Evolutionary conservation across 768 basidiomycete genomes (phyloP), one percentile per base, ranked within the genome.

Genomic region (Mycena rosella): DNA sequence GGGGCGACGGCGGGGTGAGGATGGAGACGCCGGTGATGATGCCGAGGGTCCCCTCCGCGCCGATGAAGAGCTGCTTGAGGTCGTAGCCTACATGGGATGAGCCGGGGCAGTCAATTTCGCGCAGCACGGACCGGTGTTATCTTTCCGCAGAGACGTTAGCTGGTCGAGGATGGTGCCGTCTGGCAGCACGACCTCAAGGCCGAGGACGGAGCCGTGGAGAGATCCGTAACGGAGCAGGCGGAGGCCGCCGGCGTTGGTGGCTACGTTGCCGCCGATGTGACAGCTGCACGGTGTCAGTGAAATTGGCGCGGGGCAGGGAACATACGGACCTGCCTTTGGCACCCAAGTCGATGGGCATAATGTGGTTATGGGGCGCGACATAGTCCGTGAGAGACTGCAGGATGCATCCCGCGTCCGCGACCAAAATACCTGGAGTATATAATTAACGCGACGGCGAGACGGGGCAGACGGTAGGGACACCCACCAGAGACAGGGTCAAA

Each of bases 191-290:
- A 96, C 96, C 77, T 99, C 98, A 17, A 99, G 84, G 22, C 98
- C 98, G 4, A 99, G 87, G 2, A 99, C 97, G 15, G 91, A 91
- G 22, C 98, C 98, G 75, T 97, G 98, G 6, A 99, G 83, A 42
- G 95, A 96, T 51, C 98, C 98, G 74, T 99, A 99, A 26, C 98
- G 89, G 45, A 99, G 81, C 26, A 99, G 86, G 2, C 98, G 89
- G 10, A 99, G 86, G n/a, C 98, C 98, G 22, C 98, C 98, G 29
- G 98, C 98, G 75, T 99, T 99, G 6, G 98, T 99, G 1, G 98
- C 90, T 29, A 99, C 87, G 78, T 99, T 98, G 36, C 98, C 98
- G 53, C 97, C 98, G 70, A 99, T 96, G 75, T 99, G 97, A 84
- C 98, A 99, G 74, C 94, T 94, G 76, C 36, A 64, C 29, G 48